Evolutionary conservation across 495 filamentous ascomycete genomes (phyloP).

Genomic region (Melanomma pulvis-pyrius): DNA sequence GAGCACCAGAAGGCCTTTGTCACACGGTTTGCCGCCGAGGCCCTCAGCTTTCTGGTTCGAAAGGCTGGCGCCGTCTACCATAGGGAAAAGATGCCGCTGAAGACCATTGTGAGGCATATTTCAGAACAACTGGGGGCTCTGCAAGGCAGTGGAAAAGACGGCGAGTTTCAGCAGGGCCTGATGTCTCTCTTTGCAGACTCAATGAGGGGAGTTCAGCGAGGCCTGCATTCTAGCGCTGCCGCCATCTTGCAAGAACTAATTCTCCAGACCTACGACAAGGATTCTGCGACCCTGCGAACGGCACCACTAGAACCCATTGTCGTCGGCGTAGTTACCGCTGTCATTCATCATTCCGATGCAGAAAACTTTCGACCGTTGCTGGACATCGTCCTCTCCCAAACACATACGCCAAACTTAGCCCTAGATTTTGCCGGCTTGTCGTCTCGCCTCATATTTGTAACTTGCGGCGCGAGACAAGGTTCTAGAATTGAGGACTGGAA

Average conservation of each 20-base stretch:
- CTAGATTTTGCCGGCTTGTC: conserved; percentile 26
- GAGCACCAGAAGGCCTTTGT: conserved; percentile 80
- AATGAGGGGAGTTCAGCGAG: conserved; percentile 77
- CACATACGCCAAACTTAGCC: conserved; percentile 36
- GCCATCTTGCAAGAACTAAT: conserved; percentile 70
- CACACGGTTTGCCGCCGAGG: conserved; percentile 88
- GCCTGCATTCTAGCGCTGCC: conserved; percentile 76
- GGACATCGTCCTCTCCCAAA: conserved; percentile 58
- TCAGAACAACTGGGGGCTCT: conserved; percentile 65
- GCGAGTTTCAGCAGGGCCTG: conserved; percentile 77
- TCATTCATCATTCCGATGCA: conserved; percentile 77
- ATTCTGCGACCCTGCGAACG: not conserved
- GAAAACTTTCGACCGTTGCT: conserved; percentile 69
- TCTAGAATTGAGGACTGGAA: conserved; percentile 74
- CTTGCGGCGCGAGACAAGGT: conserved; percentile 76
- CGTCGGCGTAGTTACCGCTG: conserved; percentile 71
- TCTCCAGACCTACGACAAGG: conserved; percentile 15
- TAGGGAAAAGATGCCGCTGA: conserved; percentile 68
- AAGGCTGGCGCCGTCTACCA: conserved; percentile 78
- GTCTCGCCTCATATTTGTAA: conserved; percentile 65
- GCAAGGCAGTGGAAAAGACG: conserved; percentile 53
- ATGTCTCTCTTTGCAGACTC: conserved; percentile 90
- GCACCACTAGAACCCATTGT: conserved; percentile 58
- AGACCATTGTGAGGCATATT: conserved; percentile 67
- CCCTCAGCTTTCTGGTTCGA: conserved; percentile 87